Percentiles rank a stretch among this genome's conserved stretches.
These are phyloP conservation scores for Fusarium lateritium DNA, from an alignment of 2,329 filamentous ascomycete species.

Conservation along the genomic window DNA sequence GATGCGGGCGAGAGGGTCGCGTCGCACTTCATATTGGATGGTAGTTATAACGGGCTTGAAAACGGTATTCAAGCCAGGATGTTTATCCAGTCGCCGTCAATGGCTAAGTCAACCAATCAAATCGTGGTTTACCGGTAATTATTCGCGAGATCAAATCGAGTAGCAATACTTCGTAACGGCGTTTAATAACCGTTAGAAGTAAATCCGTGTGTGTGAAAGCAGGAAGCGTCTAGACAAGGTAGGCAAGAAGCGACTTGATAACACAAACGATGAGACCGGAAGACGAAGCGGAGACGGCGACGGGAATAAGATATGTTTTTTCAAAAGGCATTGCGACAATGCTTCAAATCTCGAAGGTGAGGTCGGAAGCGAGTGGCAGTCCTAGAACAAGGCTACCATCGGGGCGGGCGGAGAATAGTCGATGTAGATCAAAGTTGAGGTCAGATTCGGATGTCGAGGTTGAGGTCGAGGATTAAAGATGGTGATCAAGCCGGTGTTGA, in stretches of 20 bases:
- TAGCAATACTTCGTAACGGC: conserved; percentile 60
- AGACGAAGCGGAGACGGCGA: conserved; percentile 74
- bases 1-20: conserved; percentile 67
- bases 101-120: conserved; percentile 65
- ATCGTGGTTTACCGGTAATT: conserved; percentile 57
- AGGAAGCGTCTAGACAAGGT: conserved; percentile 60
- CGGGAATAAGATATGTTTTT: conserved; percentile 67
- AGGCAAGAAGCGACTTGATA: conserved; percentile 61
- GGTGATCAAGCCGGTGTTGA: conserved; percentile 39
- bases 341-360: conserved; percentile 50
- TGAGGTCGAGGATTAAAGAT: conserved; percentile 29
- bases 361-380: conserved; percentile 49
- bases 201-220: conserved; percentile 59
- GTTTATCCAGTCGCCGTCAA: conserved; percentile 69
- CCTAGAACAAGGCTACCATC: conserved; percentile 56
- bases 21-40: conserved; percentile 72
- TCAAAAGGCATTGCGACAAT: conserved; percentile 71
- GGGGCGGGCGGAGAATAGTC: conserved; percentile 32
- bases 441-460: conserved; percentile 25
- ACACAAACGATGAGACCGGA: conserved; percentile 72
- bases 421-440: conserved; percentile 19
- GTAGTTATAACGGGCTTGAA: conserved; percentile 50
- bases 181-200: conserved; percentile 54
- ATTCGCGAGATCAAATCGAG: conserved; percentile 55
- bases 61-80: conserved; percentile 51